Evolutionary conservation across 2,329 filamentous ascomycete genomes (phyloP), one percentile per base, ranked within the genome.

Genomic region (Nothophaeocryptopus gaeumannii): DNA sequence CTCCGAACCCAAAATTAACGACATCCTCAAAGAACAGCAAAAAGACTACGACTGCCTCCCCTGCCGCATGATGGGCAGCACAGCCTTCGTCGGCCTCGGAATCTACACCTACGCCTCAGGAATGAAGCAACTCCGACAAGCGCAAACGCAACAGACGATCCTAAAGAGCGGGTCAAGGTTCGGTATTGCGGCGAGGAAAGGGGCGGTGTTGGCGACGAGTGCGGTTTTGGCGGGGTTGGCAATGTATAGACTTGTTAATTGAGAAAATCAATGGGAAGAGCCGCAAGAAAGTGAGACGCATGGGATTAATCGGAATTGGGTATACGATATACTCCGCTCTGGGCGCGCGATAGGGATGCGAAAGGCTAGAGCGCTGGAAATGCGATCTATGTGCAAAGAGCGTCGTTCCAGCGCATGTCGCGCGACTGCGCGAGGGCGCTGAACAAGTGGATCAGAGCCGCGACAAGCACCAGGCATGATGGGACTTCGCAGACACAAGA

Each of bases 31-130:
- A 38, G 48, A 53, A 14, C 62, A 64, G 42, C 46, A 48, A 13
- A 53, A 54, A 46, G 51, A 65, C 40, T 64, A 62, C 54, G 66
- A 68, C 57, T 68, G 66, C 50, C 48, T 62, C 3, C 59, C 63
- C 8, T 68, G 65, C 50, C 50, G 62, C 45, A 38, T 67, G 2
- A 67, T 67, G 64, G 65, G 65, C 65, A 59, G 65, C 40, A 67
- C 65, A 38, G 73, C 67, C 0, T 77, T 77, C 60, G 63, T 72
- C 34, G 72, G 72, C 30, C 70, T 77, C 40, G 74, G 74, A 47
- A 65, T 69, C 16, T 76, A 74, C 63, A 72, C 69, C 5, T 76
- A 74, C 60, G 58, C 70, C 32, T 73, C 72, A 2, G 74, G 74
- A 5, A 73, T 73, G 60, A 62, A 66, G 12, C 73, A 77, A 46